These are phyloP conservation scores for Colletotrichum sp. DNA, from an alignment of 2,329 filamentous ascomycete genomes.

Conservation along the genomic window DNA sequence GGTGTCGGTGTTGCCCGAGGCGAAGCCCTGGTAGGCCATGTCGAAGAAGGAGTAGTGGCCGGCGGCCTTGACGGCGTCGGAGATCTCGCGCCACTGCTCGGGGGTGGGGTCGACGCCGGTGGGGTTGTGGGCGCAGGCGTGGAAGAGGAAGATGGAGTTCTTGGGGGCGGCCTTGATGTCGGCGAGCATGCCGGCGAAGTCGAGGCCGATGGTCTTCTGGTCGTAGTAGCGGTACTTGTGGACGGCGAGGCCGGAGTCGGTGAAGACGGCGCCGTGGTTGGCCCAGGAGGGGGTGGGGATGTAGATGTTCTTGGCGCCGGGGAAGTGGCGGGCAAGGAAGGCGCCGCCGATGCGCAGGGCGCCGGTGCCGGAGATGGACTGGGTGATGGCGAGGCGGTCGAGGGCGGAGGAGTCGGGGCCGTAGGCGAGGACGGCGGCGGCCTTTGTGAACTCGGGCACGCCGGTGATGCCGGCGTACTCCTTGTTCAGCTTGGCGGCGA, in stretches of 20 bases:
- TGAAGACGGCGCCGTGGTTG: conserved; percentile 97
- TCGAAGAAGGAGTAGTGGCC: conserved; percentile 97
- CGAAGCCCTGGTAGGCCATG: conserved; percentile 99
- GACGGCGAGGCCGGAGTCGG: conserved; percentile 87
- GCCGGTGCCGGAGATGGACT: conserved; percentile 97
- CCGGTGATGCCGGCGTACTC: conserved; percentile 98
- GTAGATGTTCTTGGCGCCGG: conserved; percentile 92
- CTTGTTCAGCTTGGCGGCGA: conserved; percentile 84
- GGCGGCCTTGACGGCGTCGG: conserved; percentile 82
- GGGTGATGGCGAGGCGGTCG: conserved; percentile 85
- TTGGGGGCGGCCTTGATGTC: conserved; percentile 90
- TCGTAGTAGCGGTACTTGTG: conserved; percentile 99
- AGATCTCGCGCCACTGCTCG: conserved; percentile 93
- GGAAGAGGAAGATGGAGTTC: conserved; percentile 89
- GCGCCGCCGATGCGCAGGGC: conserved; percentile 93
- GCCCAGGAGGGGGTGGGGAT: conserved; percentile 97
- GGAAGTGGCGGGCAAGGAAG: conserved; percentile 92
- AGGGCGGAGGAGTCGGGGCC: conserved; percentile 80
- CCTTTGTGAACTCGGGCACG: conserved; percentile 90
- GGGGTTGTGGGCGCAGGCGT: conserved; percentile 97
- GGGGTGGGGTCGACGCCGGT: conserved; percentile 93
- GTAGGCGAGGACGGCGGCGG: conserved; percentile 90
- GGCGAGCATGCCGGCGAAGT: conserved; percentile 91
- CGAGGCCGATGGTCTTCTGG: conserved; percentile 96
- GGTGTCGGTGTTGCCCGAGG: conserved; percentile 87